phyloP scores from a whole-genome alignment of 2,329 filamentous ascomycete genomes.

The Monilinia aucupariae region DNA sequence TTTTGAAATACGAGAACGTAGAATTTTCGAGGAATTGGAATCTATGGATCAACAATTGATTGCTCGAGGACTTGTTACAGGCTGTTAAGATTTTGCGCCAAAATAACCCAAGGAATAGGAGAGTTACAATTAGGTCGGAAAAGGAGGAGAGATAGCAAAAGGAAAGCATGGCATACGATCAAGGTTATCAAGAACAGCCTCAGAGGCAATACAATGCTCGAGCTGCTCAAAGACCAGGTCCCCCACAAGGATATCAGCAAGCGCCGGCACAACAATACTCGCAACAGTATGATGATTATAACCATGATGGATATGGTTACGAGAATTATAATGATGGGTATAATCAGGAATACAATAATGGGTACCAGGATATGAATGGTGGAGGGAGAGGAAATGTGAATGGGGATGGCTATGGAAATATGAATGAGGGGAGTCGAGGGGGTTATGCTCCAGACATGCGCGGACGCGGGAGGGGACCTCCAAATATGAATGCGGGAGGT shows the following conservation, averaged over 20 bases:
- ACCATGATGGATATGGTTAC: slow-evolving; percentile 32
- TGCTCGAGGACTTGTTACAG: neutral
- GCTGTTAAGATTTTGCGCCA: slow-evolving; percentile 8
- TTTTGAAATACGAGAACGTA: neutral
- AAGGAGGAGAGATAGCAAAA: neutral
- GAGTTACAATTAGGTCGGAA: neutral
- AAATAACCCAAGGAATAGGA: neutral
- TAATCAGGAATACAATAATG: slow-evolving; percentile 29
- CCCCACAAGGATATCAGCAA: slow-evolving; percentile 30
- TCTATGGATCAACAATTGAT: slow-evolving; percentile 1
- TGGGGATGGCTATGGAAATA: slow-evolving; percentile 22
- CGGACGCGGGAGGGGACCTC: slow-evolving; percentile 26
- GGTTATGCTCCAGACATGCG: slow-evolving; percentile 29
- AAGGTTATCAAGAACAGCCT: slow-evolving; percentile 31
- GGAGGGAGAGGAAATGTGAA: slow-evolving; percentile 26
- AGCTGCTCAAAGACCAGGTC: slow-evolving; percentile 28
- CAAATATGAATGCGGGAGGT: slow-evolving; percentile 12
- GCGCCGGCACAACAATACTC: slow-evolving; percentile 47
- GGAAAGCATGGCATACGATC: slow-evolving; percentile 34
- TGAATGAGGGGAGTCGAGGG: slow-evolving; percentile 20
- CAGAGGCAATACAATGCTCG: slow-evolving; percentile 32
- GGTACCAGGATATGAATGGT: slow-evolving; percentile 30
- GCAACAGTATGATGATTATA: slow-evolving; percentile 42
- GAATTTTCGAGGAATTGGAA: neutral
- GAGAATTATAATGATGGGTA: slow-evolving; percentile 30